Base-by-base conservation (phyloP, 2,329 filamentous ascomycete genomes). In the Diaporthe longicolla region DNA sequence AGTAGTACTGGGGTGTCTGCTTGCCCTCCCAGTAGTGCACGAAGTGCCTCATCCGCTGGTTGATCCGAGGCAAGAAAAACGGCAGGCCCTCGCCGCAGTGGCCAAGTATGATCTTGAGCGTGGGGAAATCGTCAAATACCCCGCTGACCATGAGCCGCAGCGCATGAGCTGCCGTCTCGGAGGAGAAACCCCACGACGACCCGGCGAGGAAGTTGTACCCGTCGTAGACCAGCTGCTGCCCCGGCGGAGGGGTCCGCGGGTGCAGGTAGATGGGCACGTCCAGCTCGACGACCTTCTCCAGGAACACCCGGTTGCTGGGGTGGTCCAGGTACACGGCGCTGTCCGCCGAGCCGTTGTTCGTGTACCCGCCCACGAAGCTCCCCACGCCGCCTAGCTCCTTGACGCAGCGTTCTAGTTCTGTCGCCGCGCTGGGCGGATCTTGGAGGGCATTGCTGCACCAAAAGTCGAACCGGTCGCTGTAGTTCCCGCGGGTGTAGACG, bases 41-140 rank as follows among this genome's bases (percentile, higher is more conserved):
- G 19, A 66, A 65, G 32, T 66, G 58, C 35, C 58, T 29, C 19
- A 66, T 55, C 4, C 70, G 70, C 11, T 66, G 59, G 19, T 72
- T 54, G 19, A 71, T 75, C 0, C 77, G 76, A 1, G 71, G 71
- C 6, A 76, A 37, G 74, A 73, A 57, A 54, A 77, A 79, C 3
- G 77, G 75, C 1, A 79, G 24, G 6, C 76, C 78, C 70, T 79
- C 78, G 3, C 76, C 78, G 63, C 76, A 77, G 70, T 79, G 77
- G 21, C 77, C 78, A 3, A 79, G 70, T 13, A 78, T 74, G 26
- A 78, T 77, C 50, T 78, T 73, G 2, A 79, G 50, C 0, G 63
- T 73, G 10, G 78, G 78, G 40, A 77, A 77, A 24, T 55, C 73
- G 59, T 78, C 77, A 21, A 79, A 75, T 1, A 78, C 9, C 3